These are phyloP conservation scores for Croton laevigatus DNA, from an alignment of 441 rosid species.

Conservation along the genomic window DNA sequence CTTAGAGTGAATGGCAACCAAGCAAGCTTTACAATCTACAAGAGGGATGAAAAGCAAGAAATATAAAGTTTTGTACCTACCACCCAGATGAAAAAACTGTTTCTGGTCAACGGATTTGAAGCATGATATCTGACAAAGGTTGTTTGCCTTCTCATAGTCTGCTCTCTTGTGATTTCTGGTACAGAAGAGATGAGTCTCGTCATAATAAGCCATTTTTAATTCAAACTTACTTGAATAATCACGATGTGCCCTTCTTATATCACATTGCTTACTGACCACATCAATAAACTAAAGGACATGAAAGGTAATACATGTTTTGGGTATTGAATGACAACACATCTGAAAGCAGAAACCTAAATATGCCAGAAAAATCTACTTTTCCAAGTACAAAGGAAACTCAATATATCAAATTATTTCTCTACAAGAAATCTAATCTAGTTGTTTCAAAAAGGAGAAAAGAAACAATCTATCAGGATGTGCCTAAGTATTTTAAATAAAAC, in stretches of 20 bases:
- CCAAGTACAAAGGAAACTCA: background rate
- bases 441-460: no score
- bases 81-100: constrained; percentile 71
- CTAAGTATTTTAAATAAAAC: no score
- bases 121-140: constrained; percentile 65
- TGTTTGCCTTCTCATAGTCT: constrained; percentile 63
- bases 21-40: constrained; percentile 7
- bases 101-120: constrained; percentile 53
- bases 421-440: background rate
- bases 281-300: constrained; percentile 2
- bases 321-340: background rate
- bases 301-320: background rate
- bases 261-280: background rate
- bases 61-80: constrained; percentile 37
- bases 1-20: background rate
- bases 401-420: background rate
- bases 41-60: constrained; percentile 15
- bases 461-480: no score
- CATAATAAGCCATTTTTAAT: background rate
- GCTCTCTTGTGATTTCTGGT: constrained; percentile 53
- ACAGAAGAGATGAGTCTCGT: constrained; percentile 12
- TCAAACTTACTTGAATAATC: background rate
- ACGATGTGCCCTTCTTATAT: background rate
- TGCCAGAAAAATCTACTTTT: background rate
- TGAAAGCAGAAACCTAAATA: no score